Evolutionary conservation across 192 early-diverging fungal genomes (phyloP).

Genomic region (Umbelopsis vinacea): DNA sequence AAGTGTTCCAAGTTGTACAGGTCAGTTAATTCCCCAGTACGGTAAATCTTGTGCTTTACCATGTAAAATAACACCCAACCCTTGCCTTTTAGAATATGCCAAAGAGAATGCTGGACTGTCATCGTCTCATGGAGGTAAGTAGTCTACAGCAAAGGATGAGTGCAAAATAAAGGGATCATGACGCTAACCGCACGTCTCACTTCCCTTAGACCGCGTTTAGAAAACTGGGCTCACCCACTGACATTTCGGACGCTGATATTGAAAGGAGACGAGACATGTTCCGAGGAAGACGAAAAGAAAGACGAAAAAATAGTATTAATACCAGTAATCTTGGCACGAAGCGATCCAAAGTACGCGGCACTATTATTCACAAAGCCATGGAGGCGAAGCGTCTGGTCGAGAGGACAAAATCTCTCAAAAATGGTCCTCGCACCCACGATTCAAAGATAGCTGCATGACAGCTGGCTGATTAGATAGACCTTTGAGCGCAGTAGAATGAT

Average conservation of each 20-base stretch:
- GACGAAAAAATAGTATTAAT: conserved; percentile 28
- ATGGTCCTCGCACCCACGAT: not conserved
- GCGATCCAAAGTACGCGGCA: conserved; percentile 21
- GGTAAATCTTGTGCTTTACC: not conserved
- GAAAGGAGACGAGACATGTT: conserved; percentile 36
- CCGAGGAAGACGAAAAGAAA: conserved; percentile 37
- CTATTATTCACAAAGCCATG: conserved; percentile 27
- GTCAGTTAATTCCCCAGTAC: not conserved
- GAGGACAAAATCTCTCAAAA: conserved; percentile 34
- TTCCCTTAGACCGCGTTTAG: conserved; percentile 33
- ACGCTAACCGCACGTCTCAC: not conserved
- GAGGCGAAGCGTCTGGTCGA: conserved; percentile 32
- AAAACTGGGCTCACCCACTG: conserved; percentile 26
- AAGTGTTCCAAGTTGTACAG: conserved; percentile 59
- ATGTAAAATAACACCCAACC: no score
- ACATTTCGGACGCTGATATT: conserved; percentile 40
- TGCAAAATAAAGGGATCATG: not conserved
- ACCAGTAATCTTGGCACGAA: conserved; percentile 8
- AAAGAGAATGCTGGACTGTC: conserved; percentile 63
- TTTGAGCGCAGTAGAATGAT: not conserved
- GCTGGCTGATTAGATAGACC: not conserved
- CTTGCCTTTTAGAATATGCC: conserved; percentile 55
- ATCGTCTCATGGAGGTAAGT: conserved; percentile 60
- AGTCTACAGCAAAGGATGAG: no score
- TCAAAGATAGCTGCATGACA: conserved; percentile 10